A percentile compares a stretch with the other conserved stretches of the same genome.
Evolutionary conservation across 1,139 yeast species (phyloP).

Genomic region (Taphrina sp.): DNA sequence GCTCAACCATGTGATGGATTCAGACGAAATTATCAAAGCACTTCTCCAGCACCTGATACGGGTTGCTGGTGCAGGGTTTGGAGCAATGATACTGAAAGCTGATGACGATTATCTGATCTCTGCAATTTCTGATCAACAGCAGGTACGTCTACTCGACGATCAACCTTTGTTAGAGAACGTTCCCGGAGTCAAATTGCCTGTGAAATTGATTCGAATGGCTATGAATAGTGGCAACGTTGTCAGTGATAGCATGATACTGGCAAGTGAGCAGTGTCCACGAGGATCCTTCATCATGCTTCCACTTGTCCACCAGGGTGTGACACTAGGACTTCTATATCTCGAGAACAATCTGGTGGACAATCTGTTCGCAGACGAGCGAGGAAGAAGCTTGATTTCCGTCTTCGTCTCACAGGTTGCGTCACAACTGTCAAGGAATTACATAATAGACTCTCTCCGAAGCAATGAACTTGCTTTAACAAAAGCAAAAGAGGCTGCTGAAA

Average conservation of each 20-base stretch:
- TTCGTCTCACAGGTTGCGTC: conserved; percentile 7
- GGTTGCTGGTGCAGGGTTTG: conserved; percentile 10
- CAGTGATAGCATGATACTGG: background rate
- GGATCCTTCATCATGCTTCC: background rate
- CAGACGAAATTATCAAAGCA: background rate
- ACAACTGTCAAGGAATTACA: conserved; percentile 1
- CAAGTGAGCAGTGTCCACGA: background rate
- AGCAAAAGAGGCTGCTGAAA: conserved; percentile 71
- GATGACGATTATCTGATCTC: background rate
- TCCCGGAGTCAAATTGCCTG: background rate
- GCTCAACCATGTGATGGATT: background rate
- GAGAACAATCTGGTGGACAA: conserved; percentile 1
- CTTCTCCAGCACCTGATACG: conserved; percentile 6
- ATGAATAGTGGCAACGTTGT: background rate
- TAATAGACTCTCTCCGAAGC: background rate
- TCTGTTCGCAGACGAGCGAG: conserved; percentile 1
- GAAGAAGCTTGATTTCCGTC: background rate
- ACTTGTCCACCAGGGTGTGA: background rate
- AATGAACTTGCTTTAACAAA: conserved; percentile 1
- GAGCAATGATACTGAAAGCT: background rate
- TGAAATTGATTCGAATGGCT: background rate
- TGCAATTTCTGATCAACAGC: background rate
- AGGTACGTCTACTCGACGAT: background rate
- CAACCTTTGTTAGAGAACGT: background rate
- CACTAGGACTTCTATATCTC: conserved; percentile 1